Evolutionary conservation across 1,284 basidiomycete genomes (phyloP).

Genomic region (Taiwanofungus camphoratus): DNA sequence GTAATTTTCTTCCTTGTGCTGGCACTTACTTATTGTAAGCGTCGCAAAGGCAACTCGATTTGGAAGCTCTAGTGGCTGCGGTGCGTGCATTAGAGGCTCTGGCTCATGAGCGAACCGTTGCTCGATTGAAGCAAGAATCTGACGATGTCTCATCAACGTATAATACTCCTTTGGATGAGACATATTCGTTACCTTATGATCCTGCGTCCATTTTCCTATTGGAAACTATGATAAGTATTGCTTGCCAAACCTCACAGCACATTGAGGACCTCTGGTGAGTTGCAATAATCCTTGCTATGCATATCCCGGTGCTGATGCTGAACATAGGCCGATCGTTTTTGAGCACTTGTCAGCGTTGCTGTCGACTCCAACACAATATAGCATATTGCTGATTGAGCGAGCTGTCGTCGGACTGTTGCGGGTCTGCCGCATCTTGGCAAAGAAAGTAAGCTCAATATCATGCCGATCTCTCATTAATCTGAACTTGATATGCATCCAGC

Average conservation of each 20-base stretch:
- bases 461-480: conserved; percentile 1
- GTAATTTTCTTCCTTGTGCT: conserved; percentile 27
- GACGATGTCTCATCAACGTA: conserved; percentile 40
- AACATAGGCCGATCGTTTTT: conserved; percentile 80
- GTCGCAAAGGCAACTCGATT: conserved; percentile 58
- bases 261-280: conserved; percentile 85
- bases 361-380: conserved; percentile 74
- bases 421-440: conserved; percentile 74
- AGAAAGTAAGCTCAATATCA: conserved; percentile 46
- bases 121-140: conserved; percentile 61
- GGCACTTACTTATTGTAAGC: background rate
- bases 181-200: conserved; percentile 77
- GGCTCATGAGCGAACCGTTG: conserved; percentile 81
- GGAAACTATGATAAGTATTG: conserved; percentile 90
- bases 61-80: conserved; percentile 77
- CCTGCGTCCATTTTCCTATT: conserved; percentile 91
- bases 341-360: conserved; percentile 86
- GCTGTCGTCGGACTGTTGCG: conserved; percentile 88
- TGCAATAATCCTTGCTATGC: background rate
- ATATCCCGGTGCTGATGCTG: conserved; percentile 1
- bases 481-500: no score
- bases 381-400: conserved; percentile 89
- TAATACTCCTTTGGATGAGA: conserved; percentile 33
- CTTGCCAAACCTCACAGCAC: conserved; percentile 67
- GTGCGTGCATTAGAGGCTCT: conserved; percentile 85